Base-by-base conservation (phyloP, 2,329 filamentous ascomycete species). In the Pseudocercospora fuligena region DNA sequence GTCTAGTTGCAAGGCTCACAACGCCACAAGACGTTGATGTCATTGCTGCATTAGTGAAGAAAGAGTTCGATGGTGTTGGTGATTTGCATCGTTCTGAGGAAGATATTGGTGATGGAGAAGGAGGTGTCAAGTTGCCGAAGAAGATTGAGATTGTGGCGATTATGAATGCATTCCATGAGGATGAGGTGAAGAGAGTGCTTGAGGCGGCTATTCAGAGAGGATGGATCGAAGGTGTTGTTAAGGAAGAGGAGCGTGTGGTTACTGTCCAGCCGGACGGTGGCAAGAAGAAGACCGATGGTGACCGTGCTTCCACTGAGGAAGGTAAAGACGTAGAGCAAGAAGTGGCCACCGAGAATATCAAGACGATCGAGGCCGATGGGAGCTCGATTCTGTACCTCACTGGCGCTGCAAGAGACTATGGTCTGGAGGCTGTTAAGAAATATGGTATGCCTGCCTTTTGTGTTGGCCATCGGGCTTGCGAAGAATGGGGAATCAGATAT, bases 401-500 rank as follows among this genome's bases (percentile, higher is more conserved):
- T 3, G 80, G 79, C 1, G 76, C 79, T 33, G 73, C 78, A 19
- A 73, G 79, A 29, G 73, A 76, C 8, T 76, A 76, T 59, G 79
- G 78, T 14, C 72, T 69, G 58, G 72, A 74, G 8, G 63, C 71
- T 21, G 75, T 75, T 11, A 74, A 80, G 70, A 75, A 75, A 11
- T 78, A 78, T 14, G 73, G 51, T 23, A 66, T 66, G 65, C 61
- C 61, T 31, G 65, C 65, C 1, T 60, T 74, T 3, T 81, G 79
- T 59, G 78, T 81, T 8, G 79, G 79, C 2, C 79, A 81, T 66
- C 73, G 74, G 1, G 70, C 73, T 16, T 77, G 77, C 12, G 79
- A 81, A 63, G 78, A 80, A 21, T 81, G 79, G 79, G 79, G 79
- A 0, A 78, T 81, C n/a, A 67, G 73, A 19, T 78, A 74, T 54